Percentiles rank a stretch among this genome's conserved stretches.
phyloP scores from a whole-genome alignment of 352 stramenopile species.

The Globisporangium spinosum region DNA sequence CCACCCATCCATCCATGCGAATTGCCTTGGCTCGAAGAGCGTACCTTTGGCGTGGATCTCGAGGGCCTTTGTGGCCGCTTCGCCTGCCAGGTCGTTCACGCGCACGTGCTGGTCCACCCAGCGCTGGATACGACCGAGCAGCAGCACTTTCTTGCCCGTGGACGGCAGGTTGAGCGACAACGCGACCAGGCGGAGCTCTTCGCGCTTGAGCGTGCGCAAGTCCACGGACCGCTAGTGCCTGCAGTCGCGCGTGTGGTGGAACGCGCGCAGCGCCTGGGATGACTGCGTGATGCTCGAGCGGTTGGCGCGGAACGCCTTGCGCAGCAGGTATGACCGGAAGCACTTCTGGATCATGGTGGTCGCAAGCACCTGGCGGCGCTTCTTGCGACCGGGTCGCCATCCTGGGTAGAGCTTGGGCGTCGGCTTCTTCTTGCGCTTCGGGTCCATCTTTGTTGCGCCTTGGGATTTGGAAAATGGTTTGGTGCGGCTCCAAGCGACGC shows the following conservation, averaged over 20 bases:
- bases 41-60: conserved; percentile 53
- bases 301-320: conserved; percentile 48
- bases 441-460: neutral
- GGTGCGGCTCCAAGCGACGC: neutral
- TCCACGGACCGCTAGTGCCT: conserved; percentile 55
- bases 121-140: conserved; percentile 68
- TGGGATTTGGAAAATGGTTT: neutral
- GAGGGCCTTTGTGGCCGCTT: conserved; percentile 48
- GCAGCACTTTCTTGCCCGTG: conserved; percentile 71
- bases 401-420: conserved; percentile 53
- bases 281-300: conserved; percentile 39
- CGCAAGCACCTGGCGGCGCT: conserved; percentile 41
- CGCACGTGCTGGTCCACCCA: conserved; percentile 72
- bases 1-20: too few species aligned
- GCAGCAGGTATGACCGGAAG: conserved; percentile 59
- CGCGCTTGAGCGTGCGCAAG: conserved; percentile 48
- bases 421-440: conserved; percentile 29
- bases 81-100: conserved; percentile 49
- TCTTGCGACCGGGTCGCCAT: conserved; percentile 41
- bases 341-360: conserved; percentile 68
- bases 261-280: conserved; percentile 49
- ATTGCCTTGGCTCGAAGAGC: neutral
- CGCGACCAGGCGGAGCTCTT: conserved; percentile 59
- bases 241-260: conserved; percentile 47
- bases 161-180: conserved; percentile 66